phyloP scores from a whole-genome alignment of 352 stramenopile species.

The Phytophthora multivora region DNA sequence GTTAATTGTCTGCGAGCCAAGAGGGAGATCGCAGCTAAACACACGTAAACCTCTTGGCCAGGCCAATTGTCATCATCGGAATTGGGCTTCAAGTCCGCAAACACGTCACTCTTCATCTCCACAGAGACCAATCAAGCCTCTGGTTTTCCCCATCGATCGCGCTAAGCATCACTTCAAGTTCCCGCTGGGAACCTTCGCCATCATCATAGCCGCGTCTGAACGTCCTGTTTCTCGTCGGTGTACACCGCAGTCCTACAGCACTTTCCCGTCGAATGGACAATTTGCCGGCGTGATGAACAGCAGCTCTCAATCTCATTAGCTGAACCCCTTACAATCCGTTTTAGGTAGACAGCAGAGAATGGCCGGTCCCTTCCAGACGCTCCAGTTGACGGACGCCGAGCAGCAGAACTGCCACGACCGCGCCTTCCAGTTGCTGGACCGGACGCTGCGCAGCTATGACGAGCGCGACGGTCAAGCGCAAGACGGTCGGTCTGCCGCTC shows the following conservation, averaged over 20 bases:
- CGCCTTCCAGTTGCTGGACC: slow-evolving; percentile 25
- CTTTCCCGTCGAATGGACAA: no score
- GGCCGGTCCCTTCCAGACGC: slow-evolving; percentile 1
- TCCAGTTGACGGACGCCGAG: slow-evolving; percentile 8
- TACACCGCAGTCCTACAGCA: background rate
- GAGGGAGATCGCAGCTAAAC: no score
- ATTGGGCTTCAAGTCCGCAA: background rate
- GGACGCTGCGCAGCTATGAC: slow-evolving; percentile 36
- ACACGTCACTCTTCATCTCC: slow-evolving; percentile 4
- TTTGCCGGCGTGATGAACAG: background rate
- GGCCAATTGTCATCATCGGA: slow-evolving; percentile 3
- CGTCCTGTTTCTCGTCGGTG: slow-evolving; percentile 17
- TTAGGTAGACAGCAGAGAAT: background rate
- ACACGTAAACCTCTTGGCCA: background rate
- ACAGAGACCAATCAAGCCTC: slow-evolving; percentile 8
- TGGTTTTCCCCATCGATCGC: slow-evolving; percentile 13
- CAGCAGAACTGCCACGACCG: slow-evolving; percentile 25
- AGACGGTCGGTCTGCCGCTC: slow-evolving; percentile 3
- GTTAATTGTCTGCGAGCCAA: no score
- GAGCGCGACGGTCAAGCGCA: slow-evolving; percentile 19
- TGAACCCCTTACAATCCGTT: slow-evolving; percentile 1
- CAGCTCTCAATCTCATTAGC: slow-evolving; percentile 1
- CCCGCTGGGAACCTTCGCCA: slow-evolving; percentile 11
- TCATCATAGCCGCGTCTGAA: slow-evolving; percentile 20
- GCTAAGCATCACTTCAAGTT: background rate